Evolutionary conservation across 257 asterid genomes (phyloP).

Genomic region (Fraxinus quadrangulata): DNA sequence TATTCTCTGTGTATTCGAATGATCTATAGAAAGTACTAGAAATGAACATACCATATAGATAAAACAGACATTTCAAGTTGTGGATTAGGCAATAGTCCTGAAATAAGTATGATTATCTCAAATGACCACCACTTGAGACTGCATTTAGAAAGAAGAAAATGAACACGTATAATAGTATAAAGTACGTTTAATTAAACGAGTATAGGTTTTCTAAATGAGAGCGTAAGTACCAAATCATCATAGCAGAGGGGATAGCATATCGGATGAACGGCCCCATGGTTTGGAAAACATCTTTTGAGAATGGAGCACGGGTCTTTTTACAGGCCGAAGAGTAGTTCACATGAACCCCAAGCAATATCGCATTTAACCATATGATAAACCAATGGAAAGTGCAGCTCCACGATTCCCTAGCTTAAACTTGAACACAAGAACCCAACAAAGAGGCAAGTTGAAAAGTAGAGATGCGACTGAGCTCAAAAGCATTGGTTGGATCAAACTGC

Average conservation of each 20-base stretch:
- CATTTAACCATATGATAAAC: conserved; percentile 55
- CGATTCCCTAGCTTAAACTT: conserved; percentile 29
- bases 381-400: conserved; percentile 51
- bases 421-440: conserved; percentile 52
- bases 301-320: conserved; percentile 27
- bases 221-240: conserved; percentile 46
- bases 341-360: conserved; percentile 31
- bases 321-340: conserved; percentile 43
- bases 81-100: conserved; percentile 32
- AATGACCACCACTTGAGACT: conserved; percentile 36
- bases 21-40: background rate
- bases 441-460: conserved; percentile 43
- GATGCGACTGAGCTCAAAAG: conserved; percentile 43
- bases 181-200: background rate
- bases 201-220: background rate
- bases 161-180: too few relatives aligned
- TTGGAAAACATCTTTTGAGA: conserved; percentile 26
- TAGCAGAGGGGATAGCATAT: conserved; percentile 44
- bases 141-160: background rate
- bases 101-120: conserved; percentile 29
- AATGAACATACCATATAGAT: conserved; percentile 16
- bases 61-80: conserved; percentile 31
- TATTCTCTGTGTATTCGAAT: background rate
- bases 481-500: conserved; percentile 52
- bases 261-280: conserved; percentile 40